phyloP scores from a whole-genome alignment of 257 asterid species.

The Leonotis leonurus region DNA sequence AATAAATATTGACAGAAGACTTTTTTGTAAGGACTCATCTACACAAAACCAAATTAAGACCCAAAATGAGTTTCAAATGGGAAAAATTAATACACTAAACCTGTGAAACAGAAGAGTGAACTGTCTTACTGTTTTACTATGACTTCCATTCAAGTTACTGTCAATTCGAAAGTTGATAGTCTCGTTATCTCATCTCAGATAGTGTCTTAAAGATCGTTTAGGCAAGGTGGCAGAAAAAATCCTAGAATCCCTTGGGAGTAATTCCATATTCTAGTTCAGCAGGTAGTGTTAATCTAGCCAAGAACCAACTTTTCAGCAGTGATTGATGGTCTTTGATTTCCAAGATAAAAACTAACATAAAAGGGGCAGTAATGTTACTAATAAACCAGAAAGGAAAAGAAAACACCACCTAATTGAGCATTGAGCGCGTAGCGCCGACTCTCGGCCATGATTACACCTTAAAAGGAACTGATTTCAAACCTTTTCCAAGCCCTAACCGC shows the following conservation, averaged over 20 bases:
- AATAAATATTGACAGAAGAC: too few relatives aligned
- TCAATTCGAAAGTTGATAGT: background rate
- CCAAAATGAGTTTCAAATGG: background rate
- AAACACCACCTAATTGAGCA: conserved; percentile 48
- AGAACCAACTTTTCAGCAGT: background rate
- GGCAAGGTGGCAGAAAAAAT: background rate
- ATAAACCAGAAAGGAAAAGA: background rate
- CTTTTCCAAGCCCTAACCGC: conserved; percentile 6
- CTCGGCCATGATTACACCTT: conserved; percentile 32
- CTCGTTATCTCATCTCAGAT: background rate
- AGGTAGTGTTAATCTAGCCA: too few relatives aligned
- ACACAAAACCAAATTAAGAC: background rate
- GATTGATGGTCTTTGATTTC: background rate
- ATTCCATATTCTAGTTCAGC: background rate
- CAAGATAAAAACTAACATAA: background rate
- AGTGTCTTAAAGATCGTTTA: background rate
- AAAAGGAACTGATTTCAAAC: background rate
- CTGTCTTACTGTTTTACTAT: background rate
- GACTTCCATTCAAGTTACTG: background rate
- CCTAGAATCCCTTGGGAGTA: background rate
- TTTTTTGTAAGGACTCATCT: too few relatives aligned
- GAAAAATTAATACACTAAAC: background rate
- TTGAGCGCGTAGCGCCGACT: conserved; percentile 45
- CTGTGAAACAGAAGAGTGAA: background rate
- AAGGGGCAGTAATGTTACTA: background rate